These are phyloP conservation scores for Plasmodium cynomolgi DNA, from an alignment of 169 alveolate genomes.

Conservation along the genomic window DNA sequence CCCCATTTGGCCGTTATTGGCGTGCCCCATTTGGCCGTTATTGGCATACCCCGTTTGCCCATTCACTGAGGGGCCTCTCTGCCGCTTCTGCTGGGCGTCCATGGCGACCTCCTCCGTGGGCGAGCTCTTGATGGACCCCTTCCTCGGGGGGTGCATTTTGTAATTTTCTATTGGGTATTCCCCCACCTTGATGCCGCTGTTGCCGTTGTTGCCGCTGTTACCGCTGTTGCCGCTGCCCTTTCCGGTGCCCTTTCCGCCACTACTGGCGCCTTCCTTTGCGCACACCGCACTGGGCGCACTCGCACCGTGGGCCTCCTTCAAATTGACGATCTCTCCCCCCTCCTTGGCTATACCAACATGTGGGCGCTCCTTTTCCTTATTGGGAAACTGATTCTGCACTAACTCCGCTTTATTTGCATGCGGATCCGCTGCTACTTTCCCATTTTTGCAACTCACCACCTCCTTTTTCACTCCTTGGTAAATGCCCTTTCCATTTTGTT, in stretches of 20 bases:
- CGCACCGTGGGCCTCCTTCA: background rate
- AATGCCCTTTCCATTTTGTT: background rate
- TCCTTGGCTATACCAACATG: background rate
- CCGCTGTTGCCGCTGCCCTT: background rate
- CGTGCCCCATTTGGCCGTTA: background rate
- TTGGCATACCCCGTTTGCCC: background rate
- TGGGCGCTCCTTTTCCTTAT: background rate
- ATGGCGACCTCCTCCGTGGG: background rate
- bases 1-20: background rate
- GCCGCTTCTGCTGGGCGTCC: background rate
- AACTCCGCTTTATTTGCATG: background rate
- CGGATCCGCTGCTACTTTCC: background rate
- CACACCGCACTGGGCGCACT: background rate
- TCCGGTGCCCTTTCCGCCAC: background rate
- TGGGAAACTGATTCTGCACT: background rate
- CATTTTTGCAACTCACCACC: background rate
- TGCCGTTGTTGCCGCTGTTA: background rate
- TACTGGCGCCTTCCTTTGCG: background rate
- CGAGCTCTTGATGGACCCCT: background rate
- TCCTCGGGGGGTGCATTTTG: slow-evolving; percentile 30
- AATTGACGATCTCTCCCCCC: background rate
- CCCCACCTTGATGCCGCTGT: background rate
- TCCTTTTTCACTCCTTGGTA: background rate
- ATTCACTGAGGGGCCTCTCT: background rate
- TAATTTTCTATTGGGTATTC: background rate